A percentile compares a stretch with the other conserved stretches of the same genome.
phyloP scores from a whole-genome alignment of 2,329 filamentous ascomycete genomes.

The Paecilomyces fulvus region DNA sequence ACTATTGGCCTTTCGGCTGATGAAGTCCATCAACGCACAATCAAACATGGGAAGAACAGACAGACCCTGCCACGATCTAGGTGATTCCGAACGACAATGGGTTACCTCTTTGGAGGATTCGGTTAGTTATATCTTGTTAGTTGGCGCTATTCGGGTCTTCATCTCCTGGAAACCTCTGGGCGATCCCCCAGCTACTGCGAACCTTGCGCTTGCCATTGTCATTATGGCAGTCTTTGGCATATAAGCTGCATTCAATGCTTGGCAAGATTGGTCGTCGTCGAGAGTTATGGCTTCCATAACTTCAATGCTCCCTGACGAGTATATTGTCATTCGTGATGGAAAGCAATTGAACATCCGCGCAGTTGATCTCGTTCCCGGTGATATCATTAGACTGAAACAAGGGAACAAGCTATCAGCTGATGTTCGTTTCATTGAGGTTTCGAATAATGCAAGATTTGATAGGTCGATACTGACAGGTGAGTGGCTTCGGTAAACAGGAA shows the following conservation, averaged over 20 bases:
- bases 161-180: constrained; percentile 69
- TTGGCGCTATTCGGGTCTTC: constrained; percentile 64
- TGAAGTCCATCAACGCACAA: constrained; percentile 47
- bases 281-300: constrained; percentile 73
- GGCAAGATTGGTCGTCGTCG: constrained; percentile 67
- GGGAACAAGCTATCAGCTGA: constrained; percentile 65
- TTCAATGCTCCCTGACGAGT: constrained; percentile 69
- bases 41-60: constrained; percentile 58
- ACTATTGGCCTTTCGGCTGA: constrained; percentile 52
- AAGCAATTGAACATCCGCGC: constrained; percentile 42
- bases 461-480: constrained; percentile 43
- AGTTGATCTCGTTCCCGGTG: constrained; percentile 61
- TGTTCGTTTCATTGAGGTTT: constrained; percentile 60
- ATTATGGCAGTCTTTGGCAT: constrained; percentile 61
- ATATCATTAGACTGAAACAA: constrained; percentile 58
- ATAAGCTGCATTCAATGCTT: constrained; percentile 61
- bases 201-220: constrained; percentile 65
- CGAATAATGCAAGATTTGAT: constrained; percentile 63
- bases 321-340: constrained; percentile 56
- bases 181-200: constrained; percentile 60
- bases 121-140: constrained; percentile 60
- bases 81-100: constrained; percentile 49
- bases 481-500: too few species aligned
- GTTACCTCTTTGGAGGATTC: constrained; percentile 72
- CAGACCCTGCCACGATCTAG: constrained; percentile 58